Evolutionary conservation across 257 asterid species (phyloP), one percentile per base, ranked within the genome.

Genomic region (Rubia yunnanensis): DNA sequence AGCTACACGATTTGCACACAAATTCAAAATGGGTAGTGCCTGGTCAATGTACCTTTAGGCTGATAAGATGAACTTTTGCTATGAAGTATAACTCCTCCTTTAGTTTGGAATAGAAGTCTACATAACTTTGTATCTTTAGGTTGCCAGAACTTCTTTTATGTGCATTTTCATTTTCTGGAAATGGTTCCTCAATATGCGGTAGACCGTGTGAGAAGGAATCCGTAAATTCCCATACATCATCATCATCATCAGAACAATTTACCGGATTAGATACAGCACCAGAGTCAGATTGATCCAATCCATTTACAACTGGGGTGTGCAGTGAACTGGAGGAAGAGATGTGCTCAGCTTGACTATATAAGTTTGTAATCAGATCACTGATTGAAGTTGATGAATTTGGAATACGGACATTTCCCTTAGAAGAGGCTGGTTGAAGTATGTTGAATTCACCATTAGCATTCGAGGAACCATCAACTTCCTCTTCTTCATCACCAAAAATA

Each of bases 401-500:
- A 75, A 77, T 69, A 72, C 24, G 81, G 66, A 66, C 67, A 58
- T 72, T 77, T 73, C 73, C 80, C 70, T 71, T 69, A 69, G 77
- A 78, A 66, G 76, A 69, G 61, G 72, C 68, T 64, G 80, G 70
- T 75, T 71, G 81, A 71, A 68, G 65, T 58, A 59, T 68, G 52
- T 44, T 6, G 76, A 79, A 78, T 46, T 69, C 64, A 70, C 85
- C 87, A 65, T 64, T 79, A 69, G 64, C 66, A 64, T 80, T 86
- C 50, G 73, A 75, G 60, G 78, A 78, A 67, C 67, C 79, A 70
- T 75, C 84, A 52, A 27, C 63, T 71, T 80, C 86, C 65, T 78
- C 78, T 71, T 85, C 94, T 78, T 83, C 89, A 55, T 71, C 76
- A 4, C 94, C 91, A 74, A 84, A 85, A 72, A 89, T 75, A 44